A percentile compares a stretch with the other conserved stretches of the same genome.
Evolutionary conservation across 2,329 filamentous ascomycete genomes (phyloP).

Genomic region (Rhexocercosporidium sp.): DNA sequence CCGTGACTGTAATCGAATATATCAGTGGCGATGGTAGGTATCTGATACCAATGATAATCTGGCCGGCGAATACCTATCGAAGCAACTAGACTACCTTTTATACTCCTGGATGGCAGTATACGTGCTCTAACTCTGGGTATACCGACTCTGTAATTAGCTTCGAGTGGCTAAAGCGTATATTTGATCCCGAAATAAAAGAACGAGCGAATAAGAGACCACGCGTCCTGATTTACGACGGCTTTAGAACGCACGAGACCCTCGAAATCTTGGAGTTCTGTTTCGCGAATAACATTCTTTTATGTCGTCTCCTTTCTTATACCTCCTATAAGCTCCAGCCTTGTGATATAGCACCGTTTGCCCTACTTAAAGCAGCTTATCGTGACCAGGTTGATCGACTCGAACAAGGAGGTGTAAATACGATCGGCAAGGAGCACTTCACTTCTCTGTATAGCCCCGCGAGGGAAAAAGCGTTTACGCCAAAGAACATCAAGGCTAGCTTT

Average conservation of each 20-base stretch:
- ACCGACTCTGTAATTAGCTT: constrained; percentile 44
- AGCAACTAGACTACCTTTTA: constrained; percentile 32
- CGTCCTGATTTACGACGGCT: constrained; percentile 44
- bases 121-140: constrained; percentile 36
- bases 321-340: constrained; percentile 36
- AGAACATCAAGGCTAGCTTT: no score
- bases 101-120: constrained; percentile 40
- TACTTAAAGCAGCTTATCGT: constrained; percentile 34
- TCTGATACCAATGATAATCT: constrained; percentile 38
- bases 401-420: constrained; percentile 32
- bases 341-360: constrained; percentile 38
- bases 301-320: constrained; percentile 33
- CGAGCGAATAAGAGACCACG: constrained; percentile 41
- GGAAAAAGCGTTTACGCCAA: constrained; percentile 23
- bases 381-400: constrained; percentile 33
- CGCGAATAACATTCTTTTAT: constrained; percentile 37
- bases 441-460: constrained; percentile 32
- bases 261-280: no score
- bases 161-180: constrained; percentile 43
- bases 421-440: constrained; percentile 34
- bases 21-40: constrained; percentile 35
- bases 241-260: constrained; percentile 44
- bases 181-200: constrained; percentile 43
- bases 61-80: constrained; percentile 38
- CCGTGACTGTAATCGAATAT: constrained; percentile 26